Base-by-base conservation (phyloP, 2,329 filamentous ascomycete genomes). In the Microdochium trichocladiopsis region DNA sequence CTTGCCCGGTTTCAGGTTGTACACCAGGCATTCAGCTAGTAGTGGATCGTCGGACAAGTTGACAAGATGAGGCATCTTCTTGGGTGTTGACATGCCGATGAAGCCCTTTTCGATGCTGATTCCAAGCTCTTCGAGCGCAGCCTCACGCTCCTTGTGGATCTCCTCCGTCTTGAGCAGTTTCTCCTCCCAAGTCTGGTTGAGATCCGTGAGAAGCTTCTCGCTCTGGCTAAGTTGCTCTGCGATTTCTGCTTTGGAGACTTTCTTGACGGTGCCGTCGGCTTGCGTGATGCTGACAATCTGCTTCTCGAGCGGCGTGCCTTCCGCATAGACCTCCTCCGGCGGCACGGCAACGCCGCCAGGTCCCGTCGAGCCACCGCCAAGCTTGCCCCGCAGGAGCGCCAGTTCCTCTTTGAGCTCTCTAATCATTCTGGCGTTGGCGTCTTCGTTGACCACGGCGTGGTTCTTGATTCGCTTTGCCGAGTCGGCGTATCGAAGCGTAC, bases 401-500 rank as follows among this genome's bases (percentile, higher is more conserved):
- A 99, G 72, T 65, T 99, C 94, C 68, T 99, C 94, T 67, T 99
- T 99, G 57, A 99, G 76, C 66, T 99, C 94, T 68, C 94, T 82
- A 58, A 99, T 97, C 94, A 99, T 99, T 61, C 94, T 88, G 55
- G 94, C 94, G 66, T 99, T 99, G 48, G 94, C 93, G 71, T 99
- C 94, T 69, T 99, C 94, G 74, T 99, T 99, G 69, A 99, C 88
- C 50, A 99, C 94, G 53, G 94, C 94, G 69, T 99, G 94, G 73
- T 99, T 99, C 90, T 97, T 97, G 79, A 99, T 99, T 62, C 94
- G 86, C 74, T 99, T 99, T 24, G 94, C 94, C 8, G 91, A 96
- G 66, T 99, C 93, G 52, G 95, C 94, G 69, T 99, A 99, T 63
- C 95, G 84, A 25, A 99, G 78, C 1, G 94, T 99, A 66, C 92